Conservation (phyloP, 2,329 filamentous ascomycete genomes). For the Amesomyces nigricolor region DNA sequence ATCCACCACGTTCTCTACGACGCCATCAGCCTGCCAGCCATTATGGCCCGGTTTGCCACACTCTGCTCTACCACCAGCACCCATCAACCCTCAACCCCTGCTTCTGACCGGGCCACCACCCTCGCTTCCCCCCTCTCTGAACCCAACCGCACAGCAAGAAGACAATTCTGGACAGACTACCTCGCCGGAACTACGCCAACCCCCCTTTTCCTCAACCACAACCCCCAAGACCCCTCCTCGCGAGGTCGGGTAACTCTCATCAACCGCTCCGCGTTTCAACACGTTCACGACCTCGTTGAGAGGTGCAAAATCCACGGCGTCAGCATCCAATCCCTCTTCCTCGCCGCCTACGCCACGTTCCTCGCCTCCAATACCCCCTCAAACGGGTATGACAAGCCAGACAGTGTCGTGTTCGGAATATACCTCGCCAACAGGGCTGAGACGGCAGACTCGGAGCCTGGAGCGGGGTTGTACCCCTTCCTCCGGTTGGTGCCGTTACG, state of each 20-base stretch:
- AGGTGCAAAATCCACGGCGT: constrained; percentile 46
- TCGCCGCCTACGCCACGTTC: constrained; percentile 61
- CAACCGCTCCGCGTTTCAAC: constrained; percentile 40
- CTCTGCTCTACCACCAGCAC: constrained; percentile 20
- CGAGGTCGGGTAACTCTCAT: constrained; percentile 33
- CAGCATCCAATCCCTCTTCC: constrained; percentile 67
- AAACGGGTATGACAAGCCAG: not conserved
- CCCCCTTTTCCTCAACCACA: constrained; percentile 19
- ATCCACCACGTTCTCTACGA: constrained; percentile 91
- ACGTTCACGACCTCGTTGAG: constrained; percentile 37
- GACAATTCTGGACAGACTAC: constrained; percentile 41
- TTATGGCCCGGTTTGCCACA: constrained; percentile 44
- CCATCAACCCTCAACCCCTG: not conserved
- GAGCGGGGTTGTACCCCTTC: constrained; percentile 55
- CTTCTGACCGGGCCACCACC: constrained; percentile 27
- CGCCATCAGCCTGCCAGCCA: constrained; percentile 64
- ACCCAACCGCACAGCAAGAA: constrained; percentile 14
- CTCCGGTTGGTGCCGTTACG: constrained; percentile 72
- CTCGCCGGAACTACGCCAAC: constrained; percentile 27
- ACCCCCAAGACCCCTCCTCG: not conserved
- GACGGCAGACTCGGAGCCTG: constrained; percentile 38
- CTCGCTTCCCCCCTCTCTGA: constrained; percentile 14
- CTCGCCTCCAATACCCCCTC: constrained; percentile 24
- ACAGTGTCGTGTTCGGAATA: constrained; percentile 62
- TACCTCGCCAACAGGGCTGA: constrained; percentile 75